Evolutionary conservation across 1,139 yeast species (phyloP), one percentile per base, ranked within the genome.

Genomic region (Suhomyces anneliseae): DNA sequence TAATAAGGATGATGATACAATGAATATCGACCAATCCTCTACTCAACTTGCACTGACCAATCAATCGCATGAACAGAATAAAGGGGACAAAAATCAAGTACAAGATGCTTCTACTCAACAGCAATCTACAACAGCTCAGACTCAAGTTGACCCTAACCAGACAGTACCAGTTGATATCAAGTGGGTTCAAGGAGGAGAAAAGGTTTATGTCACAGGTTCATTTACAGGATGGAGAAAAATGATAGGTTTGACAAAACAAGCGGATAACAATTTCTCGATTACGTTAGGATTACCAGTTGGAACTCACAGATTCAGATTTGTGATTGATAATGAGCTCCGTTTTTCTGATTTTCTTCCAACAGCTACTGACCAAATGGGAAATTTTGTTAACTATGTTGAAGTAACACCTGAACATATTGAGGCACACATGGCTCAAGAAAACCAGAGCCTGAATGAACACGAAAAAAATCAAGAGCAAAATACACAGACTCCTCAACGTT

Each of bases 101-200:
- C 58, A 49, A 26, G 55, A 51, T 32, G 53, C 50, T 15, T 61
- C 49, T 31, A 50, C 49, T 12, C 51, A 46, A n/a, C 52, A 50
- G 33, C 35, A 45, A 27, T 40, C 31, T 8, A 34, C 15, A 40
- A 38, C 52, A 15, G 19, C 48, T 40, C 45, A 34, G 15, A 15
- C 48, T 40, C 45, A 34, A 27, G 37, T 38, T n/a, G 46, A 49
- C 42, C 44, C 49, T 15, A 51, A 44, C 27, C 46, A 39, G 15
- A 44, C 48, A 12, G 43, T 89, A 35, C 90, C 95, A 0, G 86
- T 92, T 1, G 90, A 87, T 48, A 85, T 93, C 45, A 83, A 82
- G 56, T 93, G 99, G 99, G 85, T 84, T 19, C 97, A 92, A 66
- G 97, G 97, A 10, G 98, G 98, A 51, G 81, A 81, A 44, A 88